Conservation (phyloP, 768 basidiomycete species). For the Leucocoprinus leucothites region DNA sequence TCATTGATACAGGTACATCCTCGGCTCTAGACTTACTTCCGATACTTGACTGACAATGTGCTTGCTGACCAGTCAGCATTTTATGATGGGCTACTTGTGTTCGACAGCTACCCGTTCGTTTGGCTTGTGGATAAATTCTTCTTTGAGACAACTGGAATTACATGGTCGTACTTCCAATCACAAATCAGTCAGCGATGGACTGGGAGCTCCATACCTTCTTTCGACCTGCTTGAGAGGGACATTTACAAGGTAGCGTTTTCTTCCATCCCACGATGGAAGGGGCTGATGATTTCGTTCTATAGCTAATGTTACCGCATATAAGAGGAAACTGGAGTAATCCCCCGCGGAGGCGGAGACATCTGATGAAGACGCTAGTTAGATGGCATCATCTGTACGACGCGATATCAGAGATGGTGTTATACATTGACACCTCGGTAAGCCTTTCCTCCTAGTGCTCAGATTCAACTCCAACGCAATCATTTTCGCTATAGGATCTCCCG, state of each 20-base stretch:
- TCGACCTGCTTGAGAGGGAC: constrained; percentile 37
- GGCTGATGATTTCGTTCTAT: constrained; percentile 1
- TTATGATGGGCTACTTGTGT: constrained; percentile 51
- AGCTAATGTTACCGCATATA: constrained; percentile 60
- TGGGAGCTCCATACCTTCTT: constrained; percentile 29
- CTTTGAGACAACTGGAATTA: constrained; percentile 55
- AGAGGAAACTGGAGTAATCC: constrained; percentile 68
- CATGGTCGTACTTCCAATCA: constrained; percentile 40
- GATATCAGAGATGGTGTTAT: constrained; percentile 29
- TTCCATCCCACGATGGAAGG: constrained; percentile 5
- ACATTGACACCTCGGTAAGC: constrained; percentile 29
- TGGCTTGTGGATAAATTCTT: constrained; percentile 68
- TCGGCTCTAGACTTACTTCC: not conserved
- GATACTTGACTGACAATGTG: constrained; percentile 7
- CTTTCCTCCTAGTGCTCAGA: not conserved
- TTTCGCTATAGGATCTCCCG: constrained; percentile 25
- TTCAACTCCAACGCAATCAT: not conserved
- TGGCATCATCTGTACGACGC: constrained; percentile 66
- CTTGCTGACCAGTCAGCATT: constrained; percentile 44
- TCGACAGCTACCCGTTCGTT: constrained; percentile 45
- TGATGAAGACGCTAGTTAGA: constrained; percentile 59
- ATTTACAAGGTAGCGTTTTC: constrained; percentile 36
- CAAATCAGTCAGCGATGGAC: constrained; percentile 30
- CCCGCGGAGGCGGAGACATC: constrained; percentile 58
- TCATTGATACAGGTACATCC: constrained; percentile 58